Evolutionary conservation across 2,329 filamentous ascomycete species (phyloP).

Genomic region (Phoma herbarum): DNA sequence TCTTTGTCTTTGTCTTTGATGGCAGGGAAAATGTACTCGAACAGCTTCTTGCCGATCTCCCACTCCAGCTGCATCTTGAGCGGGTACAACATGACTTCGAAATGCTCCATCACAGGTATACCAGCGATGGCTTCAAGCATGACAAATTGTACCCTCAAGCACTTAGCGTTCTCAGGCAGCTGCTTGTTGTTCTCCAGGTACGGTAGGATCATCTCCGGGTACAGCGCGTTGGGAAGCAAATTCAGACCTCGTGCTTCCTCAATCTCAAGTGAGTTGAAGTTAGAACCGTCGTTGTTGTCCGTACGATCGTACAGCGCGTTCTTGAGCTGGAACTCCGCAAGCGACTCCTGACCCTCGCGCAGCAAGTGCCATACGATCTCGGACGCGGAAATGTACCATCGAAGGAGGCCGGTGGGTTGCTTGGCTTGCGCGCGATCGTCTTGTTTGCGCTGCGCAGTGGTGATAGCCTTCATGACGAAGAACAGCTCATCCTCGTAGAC

Average conservation of each 20-base stretch:
- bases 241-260: constrained; percentile 90
- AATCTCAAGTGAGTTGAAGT: constrained; percentile 90
- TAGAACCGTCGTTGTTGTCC: constrained; percentile 96
- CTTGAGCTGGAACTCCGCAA: constrained; percentile 92
- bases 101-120: constrained; percentile 96
- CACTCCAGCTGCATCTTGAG: constrained; percentile 93
- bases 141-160: constrained; percentile 95
- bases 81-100: constrained; percentile 92
- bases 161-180: constrained; percentile 72
- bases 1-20: constrained; percentile 65
- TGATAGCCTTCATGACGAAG: constrained; percentile 99
- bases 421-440: constrained; percentile 69
- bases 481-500: constrained; percentile 96
- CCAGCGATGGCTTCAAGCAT: constrained; percentile 98
- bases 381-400: constrained; percentile 92
- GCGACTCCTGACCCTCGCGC: constrained; percentile 82
- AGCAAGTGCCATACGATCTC: constrained; percentile 99
- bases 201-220: constrained; percentile 94
- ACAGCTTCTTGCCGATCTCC: constrained; percentile 89
- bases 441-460: constrained; percentile 87
- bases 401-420: constrained; percentile 79
- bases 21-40: constrained; percentile 97
- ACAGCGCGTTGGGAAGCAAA: constrained; percentile 86
- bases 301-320: constrained; percentile 93
- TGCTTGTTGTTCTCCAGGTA: constrained; percentile 73